These are phyloP conservation scores for Daldinia bambusicola DNA, from an alignment of 495 filamentous ascomycete genomes.

Conservation along the genomic window DNA sequence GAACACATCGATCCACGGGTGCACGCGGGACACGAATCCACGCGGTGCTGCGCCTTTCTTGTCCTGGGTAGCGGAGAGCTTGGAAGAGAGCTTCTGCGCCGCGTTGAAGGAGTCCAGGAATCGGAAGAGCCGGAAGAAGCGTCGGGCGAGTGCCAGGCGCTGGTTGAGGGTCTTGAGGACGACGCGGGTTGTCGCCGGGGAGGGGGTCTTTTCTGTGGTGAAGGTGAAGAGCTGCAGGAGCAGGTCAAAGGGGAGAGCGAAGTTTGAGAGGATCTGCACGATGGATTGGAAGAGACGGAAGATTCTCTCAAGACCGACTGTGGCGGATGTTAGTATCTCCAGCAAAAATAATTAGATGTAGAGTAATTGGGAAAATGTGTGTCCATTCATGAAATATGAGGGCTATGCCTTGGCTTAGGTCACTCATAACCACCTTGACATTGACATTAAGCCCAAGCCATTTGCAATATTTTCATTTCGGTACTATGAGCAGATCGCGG, in stretches of 20 bases:
- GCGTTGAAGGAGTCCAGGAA: conserved; percentile 69
- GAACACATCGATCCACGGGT: conserved; percentile 52
- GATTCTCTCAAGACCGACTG: conserved; percentile 70
- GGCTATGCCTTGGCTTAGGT: not conserved
- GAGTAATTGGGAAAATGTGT: not conserved
- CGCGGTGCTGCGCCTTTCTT: not conserved
- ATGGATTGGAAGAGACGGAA: conserved; percentile 69
- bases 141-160: conserved; percentile 56
- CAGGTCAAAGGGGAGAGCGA: conserved; percentile 45
- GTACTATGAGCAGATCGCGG: too few relatives aligned
- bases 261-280: conserved; percentile 59
- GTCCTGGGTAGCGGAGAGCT: conserved; percentile 10
- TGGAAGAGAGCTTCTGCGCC: conserved; percentile 50
- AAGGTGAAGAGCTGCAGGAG: conserved; percentile 39
- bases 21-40: not conserved
- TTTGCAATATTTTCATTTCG: too few relatives aligned
- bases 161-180: conserved; percentile 44
- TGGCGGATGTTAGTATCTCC: conserved; percentile 22
- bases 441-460: not conserved
- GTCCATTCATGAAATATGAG: not conserved
- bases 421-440: not conserved
- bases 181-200: conserved; percentile 14
- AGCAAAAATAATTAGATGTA: not conserved
- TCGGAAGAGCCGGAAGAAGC: conserved; percentile 70
- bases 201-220: conserved; percentile 6